Evolutionary conservation across 768 basidiomycete genomes (phyloP), one percentile per base, ranked within the genome.

Genomic region (Kwoniella botswanensis): DNA sequence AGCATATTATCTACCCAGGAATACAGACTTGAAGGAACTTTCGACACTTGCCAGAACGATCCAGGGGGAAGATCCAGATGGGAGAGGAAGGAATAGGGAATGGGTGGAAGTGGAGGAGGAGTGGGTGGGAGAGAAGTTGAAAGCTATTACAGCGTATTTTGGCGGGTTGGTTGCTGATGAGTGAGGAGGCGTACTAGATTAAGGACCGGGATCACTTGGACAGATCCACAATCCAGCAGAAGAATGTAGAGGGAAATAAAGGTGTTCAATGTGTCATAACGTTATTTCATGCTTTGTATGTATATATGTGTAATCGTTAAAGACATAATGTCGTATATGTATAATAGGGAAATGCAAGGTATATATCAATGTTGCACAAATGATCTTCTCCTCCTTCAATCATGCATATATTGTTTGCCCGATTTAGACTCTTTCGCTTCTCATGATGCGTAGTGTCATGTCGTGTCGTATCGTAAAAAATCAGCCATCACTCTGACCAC

Each of bases 71-170:
- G 63, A 63, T 18, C 15, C 24, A 5, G 26, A 65, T 29, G 73
- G 64, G 9, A 65, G 64, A 7, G 67, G 63, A 13, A 63, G 73
- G 44, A 63, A 73, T 17, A 63, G 60, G 50, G 93, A 94, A 82
- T 86, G 83, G 82, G 87, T 96, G 11, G 96, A 98, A 83, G 88
- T 98, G 7, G 94, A 98, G 80, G 96, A 98, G 83, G 93, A 93
- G 82, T 98, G 94, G 94, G 96, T 93, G 90, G 91, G 93, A 2
- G 86, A 86, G 11, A 96, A 96, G 85, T 84, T 98, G 55, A 98
- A 98, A 80, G 96, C 95, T 0, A 84, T 98, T 63, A 97, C 93
- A 0, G 94, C 93, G 81, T 96, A 97, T 82, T 97, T 91, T 83
- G 96, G 96, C 7, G 93, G 93, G 13, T 84, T 98, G 54, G 91